phyloP scores from a whole-genome alignment of 1,284 basidiomycete genomes.

The Neolentinus lepideus region DNA sequence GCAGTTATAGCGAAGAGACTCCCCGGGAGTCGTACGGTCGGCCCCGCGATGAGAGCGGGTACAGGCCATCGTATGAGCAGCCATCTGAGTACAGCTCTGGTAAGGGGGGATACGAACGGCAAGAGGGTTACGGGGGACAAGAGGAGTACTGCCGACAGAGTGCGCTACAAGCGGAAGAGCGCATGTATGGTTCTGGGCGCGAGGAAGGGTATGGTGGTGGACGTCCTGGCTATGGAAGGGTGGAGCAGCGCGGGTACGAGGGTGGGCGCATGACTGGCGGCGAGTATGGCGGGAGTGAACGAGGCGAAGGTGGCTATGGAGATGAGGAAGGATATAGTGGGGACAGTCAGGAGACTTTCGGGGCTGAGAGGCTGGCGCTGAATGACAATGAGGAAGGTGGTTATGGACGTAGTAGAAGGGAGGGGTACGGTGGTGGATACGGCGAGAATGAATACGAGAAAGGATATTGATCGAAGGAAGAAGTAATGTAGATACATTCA shows the following conservation, averaged over 20 bases:
- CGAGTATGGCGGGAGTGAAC: conserved; percentile 3
- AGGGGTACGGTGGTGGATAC: conserved; percentile 2
- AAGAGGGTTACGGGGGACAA: background rate
- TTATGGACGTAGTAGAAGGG: conserved; percentile 6
- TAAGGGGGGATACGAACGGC: background rate
- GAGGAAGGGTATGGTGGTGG: background rate
- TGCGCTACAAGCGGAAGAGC: background rate
- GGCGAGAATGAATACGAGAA: background rate
- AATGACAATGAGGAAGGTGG: conserved; percentile 3
- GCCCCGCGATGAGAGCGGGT: background rate
- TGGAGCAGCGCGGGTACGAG: background rate
- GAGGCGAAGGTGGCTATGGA: conserved; percentile 9
- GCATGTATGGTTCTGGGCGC: background rate
- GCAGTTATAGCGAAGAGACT: background rate
- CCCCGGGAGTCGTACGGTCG: background rate
- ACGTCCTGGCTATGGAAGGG: background rate
- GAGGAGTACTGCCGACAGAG: background rate
- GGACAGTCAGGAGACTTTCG: conserved; percentile 27
- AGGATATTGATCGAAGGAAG: background rate
- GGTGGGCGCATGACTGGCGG: background rate
- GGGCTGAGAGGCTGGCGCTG: conserved; percentile 35
- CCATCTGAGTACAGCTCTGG: background rate
- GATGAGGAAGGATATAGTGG: conserved; percentile 22
- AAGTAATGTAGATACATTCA: no score
- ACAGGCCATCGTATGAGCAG: background rate